Percentiles rank a stretch among this genome's conserved stretches.
These are phyloP conservation scores for Sporothrix humicola DNA, from an alignment of 2,329 filamentous ascomycete genomes.

Conservation along the genomic window DNA sequence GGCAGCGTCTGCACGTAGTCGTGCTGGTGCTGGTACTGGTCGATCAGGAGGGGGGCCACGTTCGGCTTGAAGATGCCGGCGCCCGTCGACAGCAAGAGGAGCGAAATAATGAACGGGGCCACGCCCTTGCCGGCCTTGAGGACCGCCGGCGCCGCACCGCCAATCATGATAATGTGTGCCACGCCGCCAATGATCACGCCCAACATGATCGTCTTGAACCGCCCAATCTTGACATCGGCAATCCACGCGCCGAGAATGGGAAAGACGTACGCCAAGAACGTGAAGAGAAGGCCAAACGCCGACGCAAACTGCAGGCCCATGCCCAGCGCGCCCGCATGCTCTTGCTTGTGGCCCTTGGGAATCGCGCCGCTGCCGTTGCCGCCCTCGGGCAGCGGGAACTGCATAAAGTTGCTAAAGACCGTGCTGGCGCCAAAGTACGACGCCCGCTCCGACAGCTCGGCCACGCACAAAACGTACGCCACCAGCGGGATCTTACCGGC, in stretches of 20 bases:
- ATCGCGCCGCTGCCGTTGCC: constrained; percentile 46
- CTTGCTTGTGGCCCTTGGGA: constrained; percentile 36
- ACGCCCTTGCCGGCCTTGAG: constrained; percentile 59
- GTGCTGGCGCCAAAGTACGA: constrained; percentile 59
- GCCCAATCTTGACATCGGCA: constrained; percentile 69
- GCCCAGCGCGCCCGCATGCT: neutral
- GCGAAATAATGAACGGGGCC: constrained; percentile 65
- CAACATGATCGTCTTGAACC: constrained; percentile 67
- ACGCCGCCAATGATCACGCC: constrained; percentile 62
- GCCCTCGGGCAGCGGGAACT: constrained; percentile 57
- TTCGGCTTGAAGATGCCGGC: constrained; percentile 75
- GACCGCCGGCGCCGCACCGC: constrained; percentile 65
- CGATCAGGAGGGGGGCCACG: constrained; percentile 51
- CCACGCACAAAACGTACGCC: neutral
- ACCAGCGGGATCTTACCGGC: neutral
- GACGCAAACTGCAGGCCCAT: constrained; percentile 49
- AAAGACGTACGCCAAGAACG: constrained; percentile 56
- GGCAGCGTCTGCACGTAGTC: constrained; percentile 51
- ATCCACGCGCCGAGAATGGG: constrained; percentile 60
- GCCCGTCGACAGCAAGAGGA: constrained; percentile 70
- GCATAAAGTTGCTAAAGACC: constrained; percentile 61
- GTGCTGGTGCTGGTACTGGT: constrained; percentile 52
- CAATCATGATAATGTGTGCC: constrained; percentile 68
- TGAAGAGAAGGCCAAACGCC: constrained; percentile 53
- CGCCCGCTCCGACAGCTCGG: constrained; percentile 54